phyloP scores from a whole-genome alignment of 805 yeast genomes.

The Starmerella potacharoeniae region DNA sequence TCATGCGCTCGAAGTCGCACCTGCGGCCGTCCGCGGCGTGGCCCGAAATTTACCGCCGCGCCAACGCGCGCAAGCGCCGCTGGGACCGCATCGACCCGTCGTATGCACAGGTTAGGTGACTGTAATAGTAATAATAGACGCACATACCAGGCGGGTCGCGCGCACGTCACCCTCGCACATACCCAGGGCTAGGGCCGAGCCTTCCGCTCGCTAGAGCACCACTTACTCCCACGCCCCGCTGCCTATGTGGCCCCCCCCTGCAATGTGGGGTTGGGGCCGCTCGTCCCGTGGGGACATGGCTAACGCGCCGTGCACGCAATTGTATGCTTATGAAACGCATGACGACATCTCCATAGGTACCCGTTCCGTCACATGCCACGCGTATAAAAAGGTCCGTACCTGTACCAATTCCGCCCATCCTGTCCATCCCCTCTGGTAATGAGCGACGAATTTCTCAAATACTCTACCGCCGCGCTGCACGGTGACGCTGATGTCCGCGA shows the following conservation, averaged over 20 bases:
- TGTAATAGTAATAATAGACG: neutral
- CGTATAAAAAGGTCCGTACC: neutral
- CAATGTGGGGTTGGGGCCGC: too few relatives aligned
- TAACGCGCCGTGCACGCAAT: neutral
- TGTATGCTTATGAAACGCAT: neutral
- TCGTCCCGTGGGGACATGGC: too few relatives aligned
- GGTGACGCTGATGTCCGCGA: conserved; percentile 46
- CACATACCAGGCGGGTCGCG: too few relatives aligned
- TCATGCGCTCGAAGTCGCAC: conserved; percentile 2
- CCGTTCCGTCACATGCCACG: neutral
- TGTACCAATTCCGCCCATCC: neutral
- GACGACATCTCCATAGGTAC: neutral
- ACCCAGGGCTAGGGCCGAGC: too few relatives aligned
- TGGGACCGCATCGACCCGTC: conserved; percentile 4
- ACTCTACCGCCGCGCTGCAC: conserved; percentile 38
- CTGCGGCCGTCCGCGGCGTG: conserved; percentile 10
- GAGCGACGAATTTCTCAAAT: conserved; percentile 3
- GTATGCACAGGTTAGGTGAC: neutral
- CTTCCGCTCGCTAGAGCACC: too few relatives aligned
- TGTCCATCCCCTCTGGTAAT: neutral
- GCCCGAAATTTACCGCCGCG: conserved; percentile 13
- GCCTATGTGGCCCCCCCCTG: too few relatives aligned
- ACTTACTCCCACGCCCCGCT: too few relatives aligned
- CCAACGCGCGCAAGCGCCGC: conserved; percentile 13
- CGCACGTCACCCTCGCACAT: too few relatives aligned